Evolutionary conservation across 2,329 filamentous ascomycete species (phyloP), one percentile per base, ranked within the genome.

Genomic region (Hortaea werneckii): DNA sequence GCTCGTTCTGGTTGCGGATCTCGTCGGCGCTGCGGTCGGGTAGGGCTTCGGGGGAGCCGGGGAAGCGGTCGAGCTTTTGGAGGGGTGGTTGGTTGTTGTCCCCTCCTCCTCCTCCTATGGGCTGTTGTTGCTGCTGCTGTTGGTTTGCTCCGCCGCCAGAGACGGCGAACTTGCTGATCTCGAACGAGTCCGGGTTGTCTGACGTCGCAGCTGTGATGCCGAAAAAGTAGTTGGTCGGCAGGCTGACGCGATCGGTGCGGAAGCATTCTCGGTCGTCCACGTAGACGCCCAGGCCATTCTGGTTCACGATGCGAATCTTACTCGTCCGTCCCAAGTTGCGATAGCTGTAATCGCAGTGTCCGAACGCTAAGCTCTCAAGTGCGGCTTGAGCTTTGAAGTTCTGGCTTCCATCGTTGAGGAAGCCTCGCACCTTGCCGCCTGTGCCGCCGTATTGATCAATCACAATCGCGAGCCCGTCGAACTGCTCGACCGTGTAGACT

Each of bases 171-270:
- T 90, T 94, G 73, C 89, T 92, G 54, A 95, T 67, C 67, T 98
- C 92, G 59, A 95, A 94, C 5, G 87, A 94, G 68, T 98, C 92
- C 0, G 92, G 88, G 58, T 81, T 89, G 55, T 96, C 90, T 29
- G 87, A 85, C 3, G 87, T 90, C 11, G 87, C 85, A 37, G 90
- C 92, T 9, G 85, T 87, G 55, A 98, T 71, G 57, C 92, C 92
- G 54, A 95, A 86, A 63, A 78, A 77, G 70, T 96, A 94, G 54
- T 86, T 86, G 13, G 53, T 44, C 3, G 90, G 92, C 26, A 98
- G 76, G 50, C 72, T 74, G 58, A 96, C 76, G 72, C 76, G 85
- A 65, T 82, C 71, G 43, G 81, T 90, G 61, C 87, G 79, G 69
- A 98, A 95, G 72, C 92, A 98, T 37, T 78, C 70, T 44, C 76